Evolutionary conservation across 2,329 filamentous ascomycete species (phyloP).

Genomic region (Penicillium griseofulvum): DNA sequence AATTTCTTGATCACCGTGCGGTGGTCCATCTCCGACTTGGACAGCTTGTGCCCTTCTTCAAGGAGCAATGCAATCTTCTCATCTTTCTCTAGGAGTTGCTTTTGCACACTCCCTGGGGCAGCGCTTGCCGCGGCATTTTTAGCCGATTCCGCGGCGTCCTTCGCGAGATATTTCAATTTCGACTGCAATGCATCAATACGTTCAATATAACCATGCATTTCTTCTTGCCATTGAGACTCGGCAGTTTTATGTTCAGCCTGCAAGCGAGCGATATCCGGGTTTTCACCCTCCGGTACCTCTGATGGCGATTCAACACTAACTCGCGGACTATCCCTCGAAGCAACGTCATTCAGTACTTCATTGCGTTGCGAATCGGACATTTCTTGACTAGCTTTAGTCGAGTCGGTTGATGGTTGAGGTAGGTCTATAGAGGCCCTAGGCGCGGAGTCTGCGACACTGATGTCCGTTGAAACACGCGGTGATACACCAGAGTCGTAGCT

Average conservation of each 20-base stretch:
- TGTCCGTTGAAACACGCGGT: constrained; percentile 29
- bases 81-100: constrained; percentile 83
- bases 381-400: constrained; percentile 10
- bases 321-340: constrained; percentile 17
- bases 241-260: constrained; percentile 51
- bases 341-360: background rate
- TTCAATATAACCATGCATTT: constrained; percentile 79
- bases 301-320: constrained; percentile 16
- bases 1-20: constrained; percentile 80
- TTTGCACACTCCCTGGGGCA: constrained; percentile 65
- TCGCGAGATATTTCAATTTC: constrained; percentile 84
- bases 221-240: constrained; percentile 68
- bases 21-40: constrained; percentile 81
- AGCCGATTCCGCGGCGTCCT: constrained; percentile 73
- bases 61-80: constrained; percentile 85
- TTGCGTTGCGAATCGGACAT: constrained; percentile 2
- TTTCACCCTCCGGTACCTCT: constrained; percentile 33
- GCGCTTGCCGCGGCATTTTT: constrained; percentile 65
- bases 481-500: constrained; percentile 31
- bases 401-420: background rate
- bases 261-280: constrained; percentile 49
- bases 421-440: constrained; percentile 14
- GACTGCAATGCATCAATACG: constrained; percentile 87
- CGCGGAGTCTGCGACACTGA: constrained; percentile 12
- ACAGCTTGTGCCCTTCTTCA: constrained; percentile 87